Conservation (phyloP, 345 rosid species). For the Eucalyptus paniculata region DNA sequence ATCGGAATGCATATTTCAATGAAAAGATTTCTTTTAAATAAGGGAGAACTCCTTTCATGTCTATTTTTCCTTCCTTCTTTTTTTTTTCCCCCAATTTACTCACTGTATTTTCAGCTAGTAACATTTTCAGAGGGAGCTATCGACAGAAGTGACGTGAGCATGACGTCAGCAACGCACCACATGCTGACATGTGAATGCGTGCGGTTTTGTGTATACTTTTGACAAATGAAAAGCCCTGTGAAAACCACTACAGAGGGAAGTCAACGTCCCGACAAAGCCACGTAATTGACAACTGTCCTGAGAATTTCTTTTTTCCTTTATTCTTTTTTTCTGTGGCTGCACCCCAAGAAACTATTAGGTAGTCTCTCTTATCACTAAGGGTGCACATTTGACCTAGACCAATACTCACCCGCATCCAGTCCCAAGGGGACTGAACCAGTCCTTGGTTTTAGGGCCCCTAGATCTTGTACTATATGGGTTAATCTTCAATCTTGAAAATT, state of each 20-base stretch:
- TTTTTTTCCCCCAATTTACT: not conserved
- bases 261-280: not conserved
- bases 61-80: not conserved
- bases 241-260: rapidly evolving
- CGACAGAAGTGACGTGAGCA: not conserved
- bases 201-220: not conserved
- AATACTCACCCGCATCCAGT: too few species aligned
- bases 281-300: not conserved
- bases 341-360: not conserved
- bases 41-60: not conserved
- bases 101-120: not conserved
- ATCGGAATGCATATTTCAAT: not conserved
- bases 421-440: too few species aligned
- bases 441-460: rapidly evolving
- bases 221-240: not conserved
- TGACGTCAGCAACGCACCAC: not conserved
- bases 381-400: too few species aligned
- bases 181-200: not conserved
- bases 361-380: not conserved
- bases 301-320: not conserved
- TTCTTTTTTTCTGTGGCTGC: not conserved
- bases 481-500: too few species aligned
- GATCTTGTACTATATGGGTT: rapidly evolving
- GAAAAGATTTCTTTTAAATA: not conserved
- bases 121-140: not conserved